Evolutionary conservation across 371 early-diverging fungal genomes (phyloP).

Genomic region (Batkoa obscura): DNA sequence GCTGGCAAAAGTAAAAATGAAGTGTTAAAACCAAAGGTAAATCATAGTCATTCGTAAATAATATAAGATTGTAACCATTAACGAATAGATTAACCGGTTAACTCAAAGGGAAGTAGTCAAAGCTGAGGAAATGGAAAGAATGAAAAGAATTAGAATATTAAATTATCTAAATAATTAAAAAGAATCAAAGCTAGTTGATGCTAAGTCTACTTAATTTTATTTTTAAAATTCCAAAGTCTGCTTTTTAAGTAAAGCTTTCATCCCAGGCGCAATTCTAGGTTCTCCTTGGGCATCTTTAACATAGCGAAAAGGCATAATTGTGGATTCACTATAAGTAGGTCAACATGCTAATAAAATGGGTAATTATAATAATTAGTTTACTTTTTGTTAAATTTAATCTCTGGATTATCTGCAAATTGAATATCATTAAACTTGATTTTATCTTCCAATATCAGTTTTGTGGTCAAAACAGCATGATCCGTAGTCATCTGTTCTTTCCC

Average conservation of each 20-base stretch:
- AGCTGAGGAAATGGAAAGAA: too few species aligned
- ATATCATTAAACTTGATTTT: slow-evolving; percentile 2
- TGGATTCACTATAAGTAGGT: background rate
- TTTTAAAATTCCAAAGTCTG: slow-evolving; percentile 1
- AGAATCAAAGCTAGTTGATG: background rate
- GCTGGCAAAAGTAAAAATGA: background rate
- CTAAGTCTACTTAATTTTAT: background rate
- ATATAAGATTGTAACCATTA: background rate
- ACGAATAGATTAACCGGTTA: too few species aligned
- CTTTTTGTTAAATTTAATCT: slow-evolving; percentile 1
- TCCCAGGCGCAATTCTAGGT: slow-evolving; percentile 3
- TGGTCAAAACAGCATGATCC: slow-evolving; percentile 1
- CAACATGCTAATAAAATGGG: background rate
- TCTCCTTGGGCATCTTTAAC: slow-evolving; percentile 1
- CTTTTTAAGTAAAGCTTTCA: background rate
- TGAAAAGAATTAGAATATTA: too few species aligned
- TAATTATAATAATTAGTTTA: background rate
- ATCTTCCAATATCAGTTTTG: slow-evolving; percentile 2
- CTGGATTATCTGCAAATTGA: slow-evolving; percentile 4
- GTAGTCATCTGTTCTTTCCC: slow-evolving; percentile 4
- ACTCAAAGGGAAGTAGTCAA: too few species aligned
- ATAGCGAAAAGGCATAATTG: slow-evolving; percentile 4
- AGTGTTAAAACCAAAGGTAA: background rate
- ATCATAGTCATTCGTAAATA: background rate
- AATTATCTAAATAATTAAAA: background rate